These are phyloP conservation scores for Arthrobotrys megalospora DNA, from an alignment of 2,329 filamentous ascomycete genomes.

Conservation along the genomic window DNA sequence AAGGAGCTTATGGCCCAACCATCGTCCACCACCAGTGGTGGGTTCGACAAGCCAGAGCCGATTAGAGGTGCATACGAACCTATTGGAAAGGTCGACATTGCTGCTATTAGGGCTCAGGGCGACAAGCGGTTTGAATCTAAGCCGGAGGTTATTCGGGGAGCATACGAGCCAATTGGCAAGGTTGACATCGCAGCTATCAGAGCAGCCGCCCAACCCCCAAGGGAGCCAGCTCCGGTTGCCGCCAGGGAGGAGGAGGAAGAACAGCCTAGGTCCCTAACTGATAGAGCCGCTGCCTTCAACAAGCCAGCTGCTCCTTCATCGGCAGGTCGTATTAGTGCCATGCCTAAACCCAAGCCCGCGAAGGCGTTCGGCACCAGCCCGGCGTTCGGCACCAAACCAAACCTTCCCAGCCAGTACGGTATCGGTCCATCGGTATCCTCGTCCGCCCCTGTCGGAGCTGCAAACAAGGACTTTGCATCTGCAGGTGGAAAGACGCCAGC, in stretches of 20 bases:
- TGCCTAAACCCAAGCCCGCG: constrained; percentile 95
- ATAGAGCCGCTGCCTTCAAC: constrained; percentile 81
- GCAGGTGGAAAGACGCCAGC: constrained; percentile 96
- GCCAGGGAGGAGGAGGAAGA: constrained; percentile 69
- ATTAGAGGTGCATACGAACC: constrained; percentile 92
- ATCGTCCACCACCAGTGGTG: constrained; percentile 71
- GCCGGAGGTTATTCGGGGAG: constrained; percentile 87
- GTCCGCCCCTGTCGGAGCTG: constrained; percentile 79
- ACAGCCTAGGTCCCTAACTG: constrained; percentile 77
- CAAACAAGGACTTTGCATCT: constrained; percentile 94
- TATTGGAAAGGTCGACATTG: constrained; percentile 97
- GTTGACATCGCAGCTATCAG: constrained; percentile 97
- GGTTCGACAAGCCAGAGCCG: constrained; percentile 73
- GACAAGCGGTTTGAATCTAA: constrained; percentile 81
- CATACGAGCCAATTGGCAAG: constrained; percentile 95
- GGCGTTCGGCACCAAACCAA: constrained; percentile 86
- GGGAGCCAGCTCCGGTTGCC: constrained; percentile 65
- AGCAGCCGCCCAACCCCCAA: constrained; percentile 81
- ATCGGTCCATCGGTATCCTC: constrained; percentile 75
- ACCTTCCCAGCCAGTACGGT: constrained; percentile 79
- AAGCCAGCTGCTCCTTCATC: constrained; percentile 68
- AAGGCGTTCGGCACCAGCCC: constrained; percentile 85
- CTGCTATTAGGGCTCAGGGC: constrained; percentile 83
- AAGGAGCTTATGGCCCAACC: constrained; percentile 84
- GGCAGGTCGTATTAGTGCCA: constrained; percentile 84